Evolutionary conservation across 2,329 filamentous ascomycete genomes (phyloP), one percentile per base, ranked within the genome.

Genomic region (Pseudopyricularia javanii): DNA sequence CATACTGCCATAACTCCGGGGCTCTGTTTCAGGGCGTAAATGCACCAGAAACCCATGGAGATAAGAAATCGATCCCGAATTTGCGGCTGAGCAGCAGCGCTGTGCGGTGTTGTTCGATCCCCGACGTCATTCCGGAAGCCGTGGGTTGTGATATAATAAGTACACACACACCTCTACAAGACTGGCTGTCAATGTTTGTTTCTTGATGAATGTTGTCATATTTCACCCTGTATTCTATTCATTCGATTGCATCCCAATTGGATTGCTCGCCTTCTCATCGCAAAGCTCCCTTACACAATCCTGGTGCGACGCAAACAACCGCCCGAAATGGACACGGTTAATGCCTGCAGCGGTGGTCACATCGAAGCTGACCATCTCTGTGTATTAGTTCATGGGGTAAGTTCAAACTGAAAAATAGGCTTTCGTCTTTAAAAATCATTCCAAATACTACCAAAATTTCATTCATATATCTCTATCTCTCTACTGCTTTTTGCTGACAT

Each of bases 361-460:
- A 52, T 63, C 47, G 69, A 76, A 54, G 81, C 83, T 49, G 75
- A 85, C 58, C 87, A 91, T 65, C 79, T 91, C 56, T 86, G 83
- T 61, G 85, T 91, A 43, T 74, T 91, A 47, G 82, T 90, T 51
- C 87, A 91, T 64, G 80, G 87, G 70, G 83, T 86, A 78, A 66
- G 78, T 67, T 49, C 22, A 15, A 11, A n/a, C 6, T 26, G 12
- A 17, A 37, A 4, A 15, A 6, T 4, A 30, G 28, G 28, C 9
- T 9, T 30, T n/a, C n/a, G 9, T 30, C 28, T 4, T 9, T 30
- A 30, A 4, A 30, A 5, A 30, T 30, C n/a, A n/a, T n/a, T n/a
- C n/a, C n/a, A n/a, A n/a, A n/a, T n/a, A 30, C 5, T 30, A 30
- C 28, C 28, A 30, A 30, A n/a, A n/a, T n/a, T n/a, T n/a, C n/a